Conservation (phyloP, 805 yeast genomes). For the Wickerhamiella hasegawae region DNA sequence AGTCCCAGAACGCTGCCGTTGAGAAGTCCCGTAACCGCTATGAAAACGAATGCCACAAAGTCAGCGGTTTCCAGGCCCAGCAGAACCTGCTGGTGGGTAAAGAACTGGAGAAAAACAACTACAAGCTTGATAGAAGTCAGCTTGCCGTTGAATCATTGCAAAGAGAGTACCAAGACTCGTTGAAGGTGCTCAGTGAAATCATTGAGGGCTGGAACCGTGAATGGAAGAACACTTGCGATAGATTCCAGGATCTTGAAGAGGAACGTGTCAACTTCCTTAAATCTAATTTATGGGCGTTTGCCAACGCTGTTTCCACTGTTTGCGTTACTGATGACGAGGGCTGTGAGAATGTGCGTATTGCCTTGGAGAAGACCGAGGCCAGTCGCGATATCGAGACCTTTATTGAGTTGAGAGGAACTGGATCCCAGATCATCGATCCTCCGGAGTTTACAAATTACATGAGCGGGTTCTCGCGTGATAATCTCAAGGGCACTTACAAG, state of each 20-base stretch:
- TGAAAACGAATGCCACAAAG: conserved; percentile 39
- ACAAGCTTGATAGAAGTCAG: conserved; percentile 36
- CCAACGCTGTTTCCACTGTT: conserved; percentile 55
- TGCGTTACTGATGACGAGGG: conserved; percentile 70
- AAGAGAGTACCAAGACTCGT: conserved; percentile 43
- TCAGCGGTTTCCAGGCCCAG: conserved; percentile 44
- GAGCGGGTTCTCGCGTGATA: conserved; percentile 26
- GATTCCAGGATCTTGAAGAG: conserved; percentile 51
- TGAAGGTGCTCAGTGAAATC: conserved; percentile 37
- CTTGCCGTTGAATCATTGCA: conserved; percentile 26
- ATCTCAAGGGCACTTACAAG: conserved; percentile 15
- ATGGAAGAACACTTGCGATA: conserved; percentile 50
- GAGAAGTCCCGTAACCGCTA: conserved; percentile 30
- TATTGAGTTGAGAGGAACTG: conserved; percentile 43
- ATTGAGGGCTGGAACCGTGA: conserved; percentile 52
- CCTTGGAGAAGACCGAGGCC: conserved; percentile 54
- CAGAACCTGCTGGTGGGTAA: conserved; percentile 56
- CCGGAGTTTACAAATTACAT: conserved; percentile 50
- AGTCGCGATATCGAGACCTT: conserved; percentile 40
- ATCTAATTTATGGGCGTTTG: conserved; percentile 59
- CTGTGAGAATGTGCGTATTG: conserved; percentile 51
- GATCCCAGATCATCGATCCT: conserved; percentile 40
- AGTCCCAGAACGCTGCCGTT: conserved; percentile 20
- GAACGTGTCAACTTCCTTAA: conserved; percentile 57
- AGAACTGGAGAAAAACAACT: conserved; percentile 46